Conservation (phyloP, 257 asterid genomes). For the Leonotis leonurus region DNA sequence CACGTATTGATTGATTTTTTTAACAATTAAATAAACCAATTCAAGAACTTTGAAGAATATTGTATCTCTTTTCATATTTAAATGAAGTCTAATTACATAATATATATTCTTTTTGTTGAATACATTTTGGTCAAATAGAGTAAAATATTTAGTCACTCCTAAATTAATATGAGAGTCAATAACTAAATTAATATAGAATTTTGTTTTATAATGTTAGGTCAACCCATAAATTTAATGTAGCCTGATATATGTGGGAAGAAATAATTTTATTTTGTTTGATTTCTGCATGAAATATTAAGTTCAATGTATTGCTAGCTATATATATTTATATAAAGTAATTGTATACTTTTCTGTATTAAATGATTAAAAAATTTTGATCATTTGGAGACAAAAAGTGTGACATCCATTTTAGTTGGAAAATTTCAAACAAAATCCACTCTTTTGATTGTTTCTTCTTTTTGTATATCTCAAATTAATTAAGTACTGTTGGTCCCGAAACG, state of each 20-base stretch:
- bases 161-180: background rate
- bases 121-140: no score
- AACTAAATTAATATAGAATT: no score
- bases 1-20: background rate
- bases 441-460: background rate
- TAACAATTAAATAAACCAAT: background rate
- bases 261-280: background rate
- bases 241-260: no score
- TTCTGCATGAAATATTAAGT: background rate
- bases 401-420: constrained; percentile 17
- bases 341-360: background rate
- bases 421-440: constrained; percentile 12
- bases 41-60: background rate
- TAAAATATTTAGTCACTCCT: no score
- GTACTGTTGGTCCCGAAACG: no score
- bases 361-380: background rate
- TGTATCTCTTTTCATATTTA: no score
- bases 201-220: no score
- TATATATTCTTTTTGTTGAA: no score
- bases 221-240: constrained; percentile 3
- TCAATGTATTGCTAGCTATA: background rate
- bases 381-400: constrained; percentile 25
- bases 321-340: background rate
- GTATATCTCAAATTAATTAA: background rate
- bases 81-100: no score